Evolutionary conservation across 2,329 filamentous ascomycete genomes (phyloP), one percentile per base, ranked within the genome.

Genomic region (Erysiphe pulchra): DNA sequence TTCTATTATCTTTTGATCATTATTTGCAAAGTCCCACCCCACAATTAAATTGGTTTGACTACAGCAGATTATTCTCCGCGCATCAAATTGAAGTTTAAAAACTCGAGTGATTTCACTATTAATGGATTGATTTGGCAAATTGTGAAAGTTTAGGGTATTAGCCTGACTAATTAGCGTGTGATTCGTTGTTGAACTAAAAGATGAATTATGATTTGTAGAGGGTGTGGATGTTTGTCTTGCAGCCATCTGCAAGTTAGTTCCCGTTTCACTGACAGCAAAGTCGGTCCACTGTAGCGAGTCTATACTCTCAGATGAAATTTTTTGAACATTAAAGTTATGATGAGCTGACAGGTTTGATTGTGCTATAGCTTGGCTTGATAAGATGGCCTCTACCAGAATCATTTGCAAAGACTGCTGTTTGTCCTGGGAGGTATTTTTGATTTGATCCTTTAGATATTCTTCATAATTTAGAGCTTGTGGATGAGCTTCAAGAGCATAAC

Each of bases 71-170:
- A 98, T 92, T 54, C 86, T 77, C 18, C 85, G 73, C 0, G 85
- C 82, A 58, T 98, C 90, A 53, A 94, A 98, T 60, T 98, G 90
- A 33, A 95, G 67, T 62, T 98, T 98, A 67, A 95, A 98, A 2
- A 98, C 81, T 20, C 90, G 48, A 3, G 52, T 53, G 49, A 55
- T 55, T 44, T 50, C 54, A 28, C 36, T 47, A 37, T 40, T 45
- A 12, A 50, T 39, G 46, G 56, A 53, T 42, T 54, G 55, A 31
- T 53, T 34, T 14, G 33, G 33, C 33, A n/a, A 34, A 34, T 34
- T 34, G 2, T 34, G 33, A 5, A n/a, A 6, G 11, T 14, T n/a
- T 14, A 5, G 33, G 33, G 6, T n/a, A 4, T 14, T 14, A 13
- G 33, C 13, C n/a, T 14, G 33, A n/a, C 4, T n/a, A 9, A 8